These are phyloP conservation scores for Botryotinia globosa DNA, from an alignment of 2,329 filamentous ascomycete species.

Conservation along the genomic window DNA sequence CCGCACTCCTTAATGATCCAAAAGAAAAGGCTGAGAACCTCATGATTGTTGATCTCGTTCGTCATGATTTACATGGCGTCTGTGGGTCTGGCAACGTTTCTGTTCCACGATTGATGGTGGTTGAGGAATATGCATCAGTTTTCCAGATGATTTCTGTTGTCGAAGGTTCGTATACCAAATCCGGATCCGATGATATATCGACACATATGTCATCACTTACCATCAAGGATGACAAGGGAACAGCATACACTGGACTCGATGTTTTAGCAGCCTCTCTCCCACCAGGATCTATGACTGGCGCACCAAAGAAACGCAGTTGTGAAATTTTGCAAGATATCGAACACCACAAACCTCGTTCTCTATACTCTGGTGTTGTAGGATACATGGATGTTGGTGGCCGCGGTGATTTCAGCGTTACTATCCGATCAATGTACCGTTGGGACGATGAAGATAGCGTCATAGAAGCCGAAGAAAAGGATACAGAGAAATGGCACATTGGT, in stretches of 20 bases:
- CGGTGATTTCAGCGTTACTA: conserved; percentile 89
- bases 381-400: conserved; percentile 84
- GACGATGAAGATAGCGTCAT: conserved; percentile 51
- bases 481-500: conserved; percentile 75
- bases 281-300: conserved; percentile 94
- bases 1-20: conserved; percentile 68
- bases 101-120: conserved; percentile 75
- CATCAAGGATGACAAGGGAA: conserved; percentile 23
- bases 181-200: conserved; percentile 10
- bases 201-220: conserved; percentile 14
- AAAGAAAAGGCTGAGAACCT: conserved; percentile 96
- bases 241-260: conserved; percentile 61
- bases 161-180: conserved; percentile 59
- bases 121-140: conserved; percentile 88
- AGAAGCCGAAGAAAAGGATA: conserved; percentile 36
- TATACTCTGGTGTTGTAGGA: conserved; percentile 87
- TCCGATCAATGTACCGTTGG: conserved; percentile 76
- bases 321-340: conserved; percentile 75
- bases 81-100: conserved; percentile 70
- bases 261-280: conserved; percentile 76
- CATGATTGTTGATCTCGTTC: conserved; percentile 97
- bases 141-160: conserved; percentile 91
- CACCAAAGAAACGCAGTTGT: conserved; percentile 89
- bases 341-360: conserved; percentile 54
- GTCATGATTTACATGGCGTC: conserved; percentile 86